Conservation (phyloP, 768 basidiomycete genomes). For the Naganishia kalamii region DNA sequence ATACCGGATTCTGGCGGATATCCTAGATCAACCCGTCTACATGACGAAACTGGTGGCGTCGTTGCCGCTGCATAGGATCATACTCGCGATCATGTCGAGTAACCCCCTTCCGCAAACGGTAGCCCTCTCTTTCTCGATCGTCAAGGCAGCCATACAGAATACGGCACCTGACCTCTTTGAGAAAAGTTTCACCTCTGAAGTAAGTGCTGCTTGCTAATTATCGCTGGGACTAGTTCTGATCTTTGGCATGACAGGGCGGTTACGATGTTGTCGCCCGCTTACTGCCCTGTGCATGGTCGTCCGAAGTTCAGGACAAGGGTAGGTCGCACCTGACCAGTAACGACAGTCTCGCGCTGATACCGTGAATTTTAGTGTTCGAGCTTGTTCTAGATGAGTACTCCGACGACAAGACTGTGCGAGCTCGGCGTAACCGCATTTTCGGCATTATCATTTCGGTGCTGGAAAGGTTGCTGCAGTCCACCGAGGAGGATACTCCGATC, state of each 20-base stretch:
- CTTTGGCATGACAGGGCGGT: background rate
- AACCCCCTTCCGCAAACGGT: constrained; percentile 49
- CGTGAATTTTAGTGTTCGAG: too few relatives aligned
- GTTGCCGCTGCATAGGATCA: constrained; percentile 71
- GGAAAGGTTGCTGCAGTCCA: background rate
- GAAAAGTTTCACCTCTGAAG: background rate
- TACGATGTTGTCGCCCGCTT: constrained; percentile 2
- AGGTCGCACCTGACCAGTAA: background rate
- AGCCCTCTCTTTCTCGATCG: background rate
- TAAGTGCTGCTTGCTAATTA: background rate
- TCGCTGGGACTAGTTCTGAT: background rate
- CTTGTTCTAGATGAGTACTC: background rate
- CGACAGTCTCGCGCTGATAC: too few relatives aligned
- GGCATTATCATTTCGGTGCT: background rate
- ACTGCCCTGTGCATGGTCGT: background rate
- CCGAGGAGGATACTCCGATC: background rate
- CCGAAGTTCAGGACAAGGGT: background rate
- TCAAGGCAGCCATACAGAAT: background rate
- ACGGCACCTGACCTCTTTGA: background rate
- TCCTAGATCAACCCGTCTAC: constrained; percentile 55
- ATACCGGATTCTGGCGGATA: constrained; percentile 59
- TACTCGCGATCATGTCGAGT: constrained; percentile 70
- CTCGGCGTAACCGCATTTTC: background rate
- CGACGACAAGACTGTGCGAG: background rate
- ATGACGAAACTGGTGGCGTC: constrained; percentile 66